phyloP scores from a whole-genome alignment of 2,329 filamentous ascomycete species.

The Fusarium sp. region DNA sequence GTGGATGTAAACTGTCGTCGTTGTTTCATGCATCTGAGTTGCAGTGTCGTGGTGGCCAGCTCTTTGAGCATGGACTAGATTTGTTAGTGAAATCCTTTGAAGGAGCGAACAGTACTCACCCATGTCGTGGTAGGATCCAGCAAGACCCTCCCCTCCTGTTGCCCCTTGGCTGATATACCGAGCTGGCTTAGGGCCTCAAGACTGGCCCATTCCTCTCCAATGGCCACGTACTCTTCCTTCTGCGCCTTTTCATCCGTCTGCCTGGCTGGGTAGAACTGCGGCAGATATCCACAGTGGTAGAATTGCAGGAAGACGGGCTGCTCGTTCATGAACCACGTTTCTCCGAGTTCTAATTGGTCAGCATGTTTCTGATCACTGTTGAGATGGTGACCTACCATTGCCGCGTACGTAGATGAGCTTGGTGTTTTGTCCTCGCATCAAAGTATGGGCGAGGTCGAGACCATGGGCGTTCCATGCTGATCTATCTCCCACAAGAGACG shows the following conservation, averaged over 20 bases:
- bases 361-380: accelerated
- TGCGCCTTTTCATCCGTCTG: background rate
- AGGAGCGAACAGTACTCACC: background rate
- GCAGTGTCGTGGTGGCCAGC: constrained; percentile 15
- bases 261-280: constrained; percentile 20
- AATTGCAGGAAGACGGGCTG: constrained; percentile 25
- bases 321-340: constrained; percentile 31
- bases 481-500: constrained; percentile 15
- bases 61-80: constrained; percentile 18
- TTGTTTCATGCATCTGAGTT: constrained; percentile 30
- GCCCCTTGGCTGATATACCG: background rate
- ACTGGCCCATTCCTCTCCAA: constrained; percentile 29
- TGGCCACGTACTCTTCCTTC: constrained; percentile 14
- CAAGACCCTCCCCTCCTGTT: constrained; percentile 9
- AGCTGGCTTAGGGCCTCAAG: constrained; percentile 19
- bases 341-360: constrained; percentile 15
- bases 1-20: constrained; percentile 5
- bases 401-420: constrained; percentile 23
- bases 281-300: constrained; percentile 19
- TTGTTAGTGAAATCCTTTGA: background rate
- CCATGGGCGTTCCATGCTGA: constrained; percentile 19
- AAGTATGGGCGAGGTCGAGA: constrained; percentile 13
- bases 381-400: background rate
- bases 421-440: constrained; percentile 2
- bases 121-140: constrained; percentile 18